A percentile compares a stretch with the other conserved stretches of the same genome.
These are phyloP conservation scores for Emergomyces orientalis DNA, from an alignment of 2,329 filamentous ascomycete genomes.

Conservation along the genomic window DNA sequence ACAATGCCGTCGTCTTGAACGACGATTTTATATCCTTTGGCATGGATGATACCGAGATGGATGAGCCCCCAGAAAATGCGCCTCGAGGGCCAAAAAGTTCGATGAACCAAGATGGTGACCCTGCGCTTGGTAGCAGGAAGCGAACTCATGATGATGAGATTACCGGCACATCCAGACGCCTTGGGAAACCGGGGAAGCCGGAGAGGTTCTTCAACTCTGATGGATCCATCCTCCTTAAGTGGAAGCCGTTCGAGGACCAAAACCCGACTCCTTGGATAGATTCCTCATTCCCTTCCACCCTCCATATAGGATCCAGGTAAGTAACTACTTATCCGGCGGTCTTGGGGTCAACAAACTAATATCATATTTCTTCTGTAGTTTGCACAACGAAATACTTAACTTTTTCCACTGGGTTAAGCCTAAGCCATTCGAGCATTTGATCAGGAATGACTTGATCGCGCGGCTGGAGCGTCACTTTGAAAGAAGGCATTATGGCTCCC, in stretches of 20 bases:
- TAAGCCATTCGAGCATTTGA: slow-evolving; percentile 61
- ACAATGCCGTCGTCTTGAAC: slow-evolving; percentile 47
- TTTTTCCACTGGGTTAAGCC: slow-evolving; percentile 83
- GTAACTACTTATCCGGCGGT: slow-evolving; percentile 6
- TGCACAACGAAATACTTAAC: slow-evolving; percentile 83
- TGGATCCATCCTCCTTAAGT: slow-evolving; percentile 45
- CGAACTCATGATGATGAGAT: slow-evolving; percentile 63
- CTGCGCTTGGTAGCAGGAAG: slow-evolving; percentile 58
- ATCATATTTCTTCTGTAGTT: slow-evolving; percentile 38
- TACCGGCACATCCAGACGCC: slow-evolving; percentile 39
- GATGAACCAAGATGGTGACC: slow-evolving; percentile 29
- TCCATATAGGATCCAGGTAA: slow-evolving; percentile 29
- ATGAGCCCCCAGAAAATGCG: slow-evolving; percentile 28
- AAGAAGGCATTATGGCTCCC: slow-evolving; percentile 49
- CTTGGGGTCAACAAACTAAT: neutral
- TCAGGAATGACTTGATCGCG: slow-evolving; percentile 63
- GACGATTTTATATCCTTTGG: slow-evolving; percentile 89
- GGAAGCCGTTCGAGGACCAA: slow-evolving; percentile 39
- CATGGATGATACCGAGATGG: slow-evolving; percentile 45
- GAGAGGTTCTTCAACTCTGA: slow-evolving; percentile 42
- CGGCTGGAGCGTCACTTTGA: slow-evolving; percentile 56
- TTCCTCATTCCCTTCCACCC: slow-evolving; percentile 19
- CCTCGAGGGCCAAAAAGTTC: slow-evolving; percentile 27
- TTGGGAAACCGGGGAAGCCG: slow-evolving; percentile 46
- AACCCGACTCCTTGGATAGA: slow-evolving; percentile 54